Conservation (phyloP, 495 filamentous ascomycete genomes). For the Hypoxylon fuscum region DNA sequence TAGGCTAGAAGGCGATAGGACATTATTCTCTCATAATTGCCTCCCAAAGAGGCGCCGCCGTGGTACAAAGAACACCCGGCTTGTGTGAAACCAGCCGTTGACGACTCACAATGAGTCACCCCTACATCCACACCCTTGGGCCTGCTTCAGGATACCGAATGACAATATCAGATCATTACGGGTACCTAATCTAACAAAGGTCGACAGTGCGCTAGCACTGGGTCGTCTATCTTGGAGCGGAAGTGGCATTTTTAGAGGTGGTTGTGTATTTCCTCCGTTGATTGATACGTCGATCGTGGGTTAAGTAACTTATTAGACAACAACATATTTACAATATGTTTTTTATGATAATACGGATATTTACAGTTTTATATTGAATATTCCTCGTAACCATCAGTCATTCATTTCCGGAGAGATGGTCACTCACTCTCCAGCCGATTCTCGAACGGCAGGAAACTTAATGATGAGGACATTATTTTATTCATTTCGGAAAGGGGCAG, state of each 20-base stretch:
- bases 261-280: slow-evolving; percentile 22
- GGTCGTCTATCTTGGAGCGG: slow-evolving; percentile 2
- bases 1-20: neutral
- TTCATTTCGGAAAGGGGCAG: too few species aligned
- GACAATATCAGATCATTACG: slow-evolving; percentile 5
- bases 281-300: slow-evolving; percentile 5
- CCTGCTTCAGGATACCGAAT: slow-evolving; percentile 10
- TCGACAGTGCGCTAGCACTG: slow-evolving; percentile 27
- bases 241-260: slow-evolving; percentile 28
- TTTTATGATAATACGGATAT: too few species aligned
- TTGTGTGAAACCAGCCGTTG: slow-evolving; percentile 8
- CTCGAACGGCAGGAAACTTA: too few species aligned
- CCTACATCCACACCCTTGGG: slow-evolving; percentile 19
- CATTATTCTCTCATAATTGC: slow-evolving; percentile 1
- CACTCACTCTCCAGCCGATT: too few species aligned
- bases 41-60: slow-evolving; percentile 3
- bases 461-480: too few species aligned
- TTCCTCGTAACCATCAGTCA: too few species aligned
- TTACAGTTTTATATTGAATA: too few species aligned
- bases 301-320: slow-evolving; percentile 26
- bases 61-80: slow-evolving; percentile 11
- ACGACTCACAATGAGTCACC: slow-evolving; percentile 31
- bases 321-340: too few species aligned
- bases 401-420: too few species aligned
- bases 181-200: neutral